Conservation (phyloP, 2,329 filamentous ascomycete genomes). For the Cadophora sp. region DNA sequence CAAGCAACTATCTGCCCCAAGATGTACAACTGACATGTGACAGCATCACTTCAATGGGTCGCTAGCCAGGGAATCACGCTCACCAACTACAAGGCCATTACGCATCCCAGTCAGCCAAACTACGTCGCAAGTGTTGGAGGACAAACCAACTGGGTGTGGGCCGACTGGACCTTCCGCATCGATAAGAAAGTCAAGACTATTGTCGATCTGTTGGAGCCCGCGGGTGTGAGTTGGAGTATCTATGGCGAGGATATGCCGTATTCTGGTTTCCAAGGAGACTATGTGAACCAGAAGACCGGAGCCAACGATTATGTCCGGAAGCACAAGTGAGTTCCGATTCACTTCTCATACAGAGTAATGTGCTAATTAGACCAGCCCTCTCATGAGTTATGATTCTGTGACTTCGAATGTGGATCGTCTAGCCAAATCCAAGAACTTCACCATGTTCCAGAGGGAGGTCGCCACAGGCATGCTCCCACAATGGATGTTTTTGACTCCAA, state of each 20-base stretch:
- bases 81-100: conserved; percentile 65
- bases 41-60: conserved; percentile 59
- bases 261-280: conserved; percentile 72
- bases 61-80: conserved; percentile 68
- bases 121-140: conserved; percentile 73
- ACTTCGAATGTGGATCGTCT: conserved; percentile 64
- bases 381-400: conserved; percentile 69
- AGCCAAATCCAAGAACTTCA: conserved; percentile 76
- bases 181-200: conserved; percentile 64
- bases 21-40: conserved; percentile 43
- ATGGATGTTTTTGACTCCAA: conserved; percentile 75
- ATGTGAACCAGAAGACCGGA: conserved; percentile 67
- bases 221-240: conserved; percentile 62
- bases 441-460: conserved; percentile 72
- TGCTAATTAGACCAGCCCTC: conserved; percentile 44
- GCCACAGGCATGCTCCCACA: conserved; percentile 69
- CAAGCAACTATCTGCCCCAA: not conserved
- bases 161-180: conserved; percentile 66
- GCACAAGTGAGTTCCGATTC: conserved; percentile 63
- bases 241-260: conserved; percentile 82
- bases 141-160: conserved; percentile 72
- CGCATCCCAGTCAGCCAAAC: conserved; percentile 78
- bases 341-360: not conserved
- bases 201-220: conserved; percentile 57
- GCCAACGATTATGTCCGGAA: conserved; percentile 82